A percentile compares a stretch with the other conserved stretches of the same genome.
phyloP scores from a whole-genome alignment of 371 early-diverging fungal genomes.

The Rhizopus microsporus region DNA sequence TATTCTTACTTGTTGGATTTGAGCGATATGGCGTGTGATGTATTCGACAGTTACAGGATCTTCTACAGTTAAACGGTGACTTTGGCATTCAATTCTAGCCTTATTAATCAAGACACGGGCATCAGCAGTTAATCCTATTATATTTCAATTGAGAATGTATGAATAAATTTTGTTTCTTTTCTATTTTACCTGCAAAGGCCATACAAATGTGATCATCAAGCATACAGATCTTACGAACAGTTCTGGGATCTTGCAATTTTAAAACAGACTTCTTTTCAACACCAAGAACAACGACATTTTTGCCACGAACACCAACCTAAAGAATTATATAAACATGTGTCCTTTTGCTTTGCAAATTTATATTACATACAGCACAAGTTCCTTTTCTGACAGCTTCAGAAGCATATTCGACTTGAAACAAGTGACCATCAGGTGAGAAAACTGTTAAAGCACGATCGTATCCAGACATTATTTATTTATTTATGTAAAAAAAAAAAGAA shows the following conservation, averaged over 20 bases:
- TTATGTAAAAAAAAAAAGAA: not conserved
- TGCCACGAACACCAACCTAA: constrained; percentile 97
- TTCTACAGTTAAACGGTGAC: constrained; percentile 94
- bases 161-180: not conserved
- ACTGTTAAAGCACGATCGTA: constrained; percentile 97
- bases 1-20: constrained; percentile 86
- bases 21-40: constrained; percentile 96
- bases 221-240: constrained; percentile 94
- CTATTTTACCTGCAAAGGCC: constrained; percentile 88
- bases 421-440: constrained; percentile 99
- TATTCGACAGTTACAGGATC: constrained; percentile 98
- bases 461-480: constrained; percentile 46
- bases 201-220: constrained; percentile 96
- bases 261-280: constrained; percentile 97
- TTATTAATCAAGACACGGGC: constrained; percentile 96
- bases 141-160: not conserved
- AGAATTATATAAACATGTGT: constrained; percentile 4
- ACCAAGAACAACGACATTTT: constrained; percentile 90
- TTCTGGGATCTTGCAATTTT: constrained; percentile 97
- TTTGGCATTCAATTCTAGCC: constrained; percentile 97
- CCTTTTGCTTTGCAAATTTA: not conserved
- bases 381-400: constrained; percentile 99
- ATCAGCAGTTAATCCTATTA: constrained; percentile 89
- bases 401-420: constrained; percentile 99
- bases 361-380: constrained; percentile 86